phyloP scores from a whole-genome alignment of 1,284 basidiomycete species.

The Apiotrichum laibachii region DNA sequence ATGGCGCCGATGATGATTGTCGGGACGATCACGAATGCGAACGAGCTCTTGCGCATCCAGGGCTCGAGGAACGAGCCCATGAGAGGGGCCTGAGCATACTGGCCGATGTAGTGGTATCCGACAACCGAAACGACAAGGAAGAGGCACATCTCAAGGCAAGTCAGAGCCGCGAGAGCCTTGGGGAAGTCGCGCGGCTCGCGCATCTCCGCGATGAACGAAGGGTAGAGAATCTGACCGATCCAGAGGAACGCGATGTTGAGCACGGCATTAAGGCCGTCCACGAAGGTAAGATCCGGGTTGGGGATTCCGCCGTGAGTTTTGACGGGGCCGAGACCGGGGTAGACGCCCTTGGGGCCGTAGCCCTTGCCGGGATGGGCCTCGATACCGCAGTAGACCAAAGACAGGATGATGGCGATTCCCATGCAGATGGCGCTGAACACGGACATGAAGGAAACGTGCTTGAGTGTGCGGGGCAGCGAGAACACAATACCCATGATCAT shows the following conservation, averaged over 20 bases:
- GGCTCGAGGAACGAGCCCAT: slow-evolving; percentile 44
- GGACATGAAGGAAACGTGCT: slow-evolving; percentile 54
- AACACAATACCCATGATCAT: slow-evolving; percentile 53
- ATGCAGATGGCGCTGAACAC: slow-evolving; percentile 56
- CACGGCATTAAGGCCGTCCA: slow-evolving; percentile 55
- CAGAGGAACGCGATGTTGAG: slow-evolving; percentile 60
- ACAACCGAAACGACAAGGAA: slow-evolving; percentile 64
- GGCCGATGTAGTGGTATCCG: slow-evolving; percentile 56
- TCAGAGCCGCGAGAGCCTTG: slow-evolving; percentile 54
- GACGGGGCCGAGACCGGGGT: slow-evolving; percentile 39
- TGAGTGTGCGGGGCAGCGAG: slow-evolving; percentile 58
- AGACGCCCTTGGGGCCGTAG: slow-evolving; percentile 36
- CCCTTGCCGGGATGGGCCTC: slow-evolving; percentile 50
- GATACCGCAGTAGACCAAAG: slow-evolving; percentile 58
- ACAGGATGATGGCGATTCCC: slow-evolving; percentile 60
- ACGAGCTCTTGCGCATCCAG: slow-evolving; percentile 57
- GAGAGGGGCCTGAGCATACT: slow-evolving; percentile 48
- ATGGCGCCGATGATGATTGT: slow-evolving; percentile 46
- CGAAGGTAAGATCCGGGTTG: slow-evolving; percentile 57
- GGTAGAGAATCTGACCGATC: slow-evolving; percentile 60
- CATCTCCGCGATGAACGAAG: slow-evolving; percentile 54
- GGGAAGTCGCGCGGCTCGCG: slow-evolving; percentile 59
- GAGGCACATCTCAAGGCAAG: slow-evolving; percentile 59
- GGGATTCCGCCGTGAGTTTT: slow-evolving; percentile 37
- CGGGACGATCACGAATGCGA: slow-evolving; percentile 45